Conservation (phyloP, 208 protist genomes). For the Blastocrithidia nonstop region DNA sequence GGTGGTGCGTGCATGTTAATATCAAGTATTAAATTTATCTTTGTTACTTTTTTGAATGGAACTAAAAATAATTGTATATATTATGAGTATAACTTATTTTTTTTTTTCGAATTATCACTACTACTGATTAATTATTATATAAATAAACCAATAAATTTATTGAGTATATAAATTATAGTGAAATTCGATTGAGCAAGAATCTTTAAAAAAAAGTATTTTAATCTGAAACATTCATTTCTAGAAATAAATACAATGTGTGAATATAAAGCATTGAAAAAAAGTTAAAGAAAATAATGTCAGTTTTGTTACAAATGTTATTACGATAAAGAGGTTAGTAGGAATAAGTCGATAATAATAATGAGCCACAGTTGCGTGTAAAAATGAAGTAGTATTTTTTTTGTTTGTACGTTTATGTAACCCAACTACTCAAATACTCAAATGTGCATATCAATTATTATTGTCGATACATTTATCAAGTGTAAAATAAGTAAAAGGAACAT, state of each 20-base stretch:
- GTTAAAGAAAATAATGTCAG: neutral
- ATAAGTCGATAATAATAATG: constrained; percentile 4
- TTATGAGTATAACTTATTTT: neutral
- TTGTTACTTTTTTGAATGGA: too few relatives aligned
- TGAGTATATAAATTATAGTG: constrained; percentile 3
- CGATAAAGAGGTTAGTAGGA: neutral
- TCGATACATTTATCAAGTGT: constrained; percentile 1
- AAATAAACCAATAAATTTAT: neutral
- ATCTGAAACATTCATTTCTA: too few relatives aligned
- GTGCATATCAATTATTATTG: neutral
- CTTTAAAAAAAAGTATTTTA: neutral
- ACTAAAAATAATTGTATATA: too few relatives aligned
- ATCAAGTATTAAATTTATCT: too few relatives aligned
- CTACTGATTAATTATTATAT: neutral
- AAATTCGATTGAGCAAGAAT: constrained; percentile 1
- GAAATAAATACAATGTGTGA: too few relatives aligned
- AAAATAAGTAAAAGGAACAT: neutral
- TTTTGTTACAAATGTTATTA: neutral
- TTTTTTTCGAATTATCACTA: too few relatives aligned
- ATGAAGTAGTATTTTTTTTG: neutral
- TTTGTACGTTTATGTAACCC: neutral
- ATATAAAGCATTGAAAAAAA: too few relatives aligned
- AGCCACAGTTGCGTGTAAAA: neutral
- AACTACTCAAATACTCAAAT: neutral
- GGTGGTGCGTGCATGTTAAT: constrained; percentile 10